Percentiles rank a stretch among this genome's conserved stretches.
Evolutionary conservation across 1,284 basidiomycete genomes (phyloP).

Genomic region (Moesziomyces sp.): DNA sequence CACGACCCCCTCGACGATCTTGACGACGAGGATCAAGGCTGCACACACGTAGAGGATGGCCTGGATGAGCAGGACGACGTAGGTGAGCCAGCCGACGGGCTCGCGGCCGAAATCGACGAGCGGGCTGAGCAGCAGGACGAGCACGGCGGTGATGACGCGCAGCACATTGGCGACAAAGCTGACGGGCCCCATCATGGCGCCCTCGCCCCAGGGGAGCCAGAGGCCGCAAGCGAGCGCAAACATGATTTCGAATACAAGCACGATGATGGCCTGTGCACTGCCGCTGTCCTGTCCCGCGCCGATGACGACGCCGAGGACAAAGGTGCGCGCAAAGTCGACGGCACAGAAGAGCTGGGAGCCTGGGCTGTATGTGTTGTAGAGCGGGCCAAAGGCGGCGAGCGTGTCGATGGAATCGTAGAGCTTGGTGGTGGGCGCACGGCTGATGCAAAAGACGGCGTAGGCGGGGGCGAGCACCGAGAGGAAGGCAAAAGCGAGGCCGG

Average conservation of each 20-base stretch:
- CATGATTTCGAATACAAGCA: constrained; percentile 71
- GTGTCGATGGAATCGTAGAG: constrained; percentile 93
- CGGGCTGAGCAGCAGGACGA: constrained; percentile 87
- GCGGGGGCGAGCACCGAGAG: constrained; percentile 83
- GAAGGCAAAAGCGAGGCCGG: constrained; percentile 79
- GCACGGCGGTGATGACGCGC: constrained; percentile 85
- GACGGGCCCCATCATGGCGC: constrained; percentile 92
- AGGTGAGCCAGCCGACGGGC: constrained; percentile 83
- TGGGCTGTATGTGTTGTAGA: constrained; percentile 94
- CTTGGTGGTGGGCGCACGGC: constrained; percentile 83
- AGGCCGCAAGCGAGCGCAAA: constrained; percentile 57
- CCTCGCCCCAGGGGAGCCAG: constrained; percentile 95
- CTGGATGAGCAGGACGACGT: constrained; percentile 87
- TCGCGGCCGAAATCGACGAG: constrained; percentile 72
- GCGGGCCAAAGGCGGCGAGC: constrained; percentile 87
- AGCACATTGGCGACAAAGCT: constrained; percentile 90
- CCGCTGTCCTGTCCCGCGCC: constrained; percentile 90
- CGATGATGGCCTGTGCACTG: constrained; percentile 87
- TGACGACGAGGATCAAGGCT: constrained; percentile 81
- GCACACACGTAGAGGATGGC: constrained; percentile 85
- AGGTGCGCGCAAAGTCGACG: constrained; percentile 81
- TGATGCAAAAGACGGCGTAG: constrained; percentile 79
- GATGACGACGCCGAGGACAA: constrained; percentile 82
- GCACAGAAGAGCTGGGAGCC: constrained; percentile 88
- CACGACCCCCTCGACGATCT: constrained; percentile 82